Conservation (phyloP, 2,329 filamentous ascomycete species). For the Aspergillus flavus region DNA sequence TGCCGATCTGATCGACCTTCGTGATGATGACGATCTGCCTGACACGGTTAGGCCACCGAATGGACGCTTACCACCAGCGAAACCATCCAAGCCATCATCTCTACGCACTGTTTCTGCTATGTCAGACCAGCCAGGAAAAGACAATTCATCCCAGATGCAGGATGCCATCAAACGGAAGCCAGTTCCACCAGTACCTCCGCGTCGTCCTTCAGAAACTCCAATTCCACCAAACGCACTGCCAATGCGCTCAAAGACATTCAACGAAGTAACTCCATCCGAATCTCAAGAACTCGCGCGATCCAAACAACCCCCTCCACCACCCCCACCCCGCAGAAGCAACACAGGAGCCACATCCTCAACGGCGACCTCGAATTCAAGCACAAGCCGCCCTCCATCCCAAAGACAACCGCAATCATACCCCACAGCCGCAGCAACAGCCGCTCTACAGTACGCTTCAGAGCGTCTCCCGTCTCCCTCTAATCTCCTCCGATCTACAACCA, state of each 20-base stretch:
- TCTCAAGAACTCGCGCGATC: constrained; percentile 18
- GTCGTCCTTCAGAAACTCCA: constrained; percentile 23
- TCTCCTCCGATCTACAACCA: constrained; percentile 24
- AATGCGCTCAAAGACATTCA: constrained; percentile 23
- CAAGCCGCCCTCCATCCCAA: constrained; percentile 22
- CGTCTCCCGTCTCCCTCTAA: constrained; percentile 25
- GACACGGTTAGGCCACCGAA: constrained; percentile 22
- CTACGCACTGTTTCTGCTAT: constrained; percentile 39
- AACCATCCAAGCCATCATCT: constrained; percentile 48
- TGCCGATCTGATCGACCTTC: constrained; percentile 44
- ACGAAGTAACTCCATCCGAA: constrained; percentile 1
- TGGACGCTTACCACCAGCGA: constrained; percentile 38
- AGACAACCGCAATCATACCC: constrained; percentile 27
- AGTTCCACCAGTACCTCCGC: constrained; percentile 42
- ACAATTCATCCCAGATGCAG: constrained; percentile 15
- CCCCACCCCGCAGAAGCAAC: constrained; percentile 36
- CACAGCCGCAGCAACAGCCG: constrained; percentile 21
- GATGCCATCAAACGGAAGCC: constrained; percentile 37
- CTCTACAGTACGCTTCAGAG: constrained; percentile 36
- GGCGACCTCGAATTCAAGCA: constrained; percentile 13
- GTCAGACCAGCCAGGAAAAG: constrained; percentile 18
- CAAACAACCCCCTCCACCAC: constrained; percentile 33
- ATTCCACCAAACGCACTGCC: constrained; percentile 29
- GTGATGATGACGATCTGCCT: constrained; percentile 32
- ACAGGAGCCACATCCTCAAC: constrained; percentile 26